phyloP scores from a whole-genome alignment of 495 filamentous ascomycete genomes.

The Annulohypoxylon nitens region DNA sequence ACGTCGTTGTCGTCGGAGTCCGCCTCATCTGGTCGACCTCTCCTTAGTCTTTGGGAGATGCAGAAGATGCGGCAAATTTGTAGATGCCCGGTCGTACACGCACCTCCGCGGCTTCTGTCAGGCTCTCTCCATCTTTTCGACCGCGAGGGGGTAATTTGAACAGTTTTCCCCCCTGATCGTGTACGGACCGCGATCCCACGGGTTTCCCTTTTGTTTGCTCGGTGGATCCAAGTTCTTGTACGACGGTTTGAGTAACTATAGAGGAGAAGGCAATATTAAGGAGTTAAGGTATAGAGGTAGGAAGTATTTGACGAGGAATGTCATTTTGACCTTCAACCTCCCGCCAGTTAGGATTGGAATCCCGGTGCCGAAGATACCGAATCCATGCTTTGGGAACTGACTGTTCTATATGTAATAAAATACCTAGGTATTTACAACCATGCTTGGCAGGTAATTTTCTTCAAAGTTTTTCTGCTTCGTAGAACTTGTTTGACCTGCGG shows the following conservation, averaged over 20 bases:
- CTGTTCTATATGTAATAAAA: constrained; percentile 43
- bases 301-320: constrained; percentile 28
- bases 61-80: constrained; percentile 10
- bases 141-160: constrained; percentile 14
- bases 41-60: constrained; percentile 20
- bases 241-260: constrained; percentile 35
- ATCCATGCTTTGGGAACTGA: constrained; percentile 45
- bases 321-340: constrained; percentile 36
- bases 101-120: constrained; percentile 10
- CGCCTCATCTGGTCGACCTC: constrained; percentile 32
- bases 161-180: constrained; percentile 26
- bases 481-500: constrained; percentile 38
- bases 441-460: constrained; percentile 29
- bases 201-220: constrained; percentile 35
- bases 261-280: constrained; percentile 27
- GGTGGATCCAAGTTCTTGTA: constrained; percentile 34
- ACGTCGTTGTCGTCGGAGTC: constrained; percentile 32
- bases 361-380: constrained; percentile 48
- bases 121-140: constrained; percentile 10
- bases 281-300: constrained; percentile 29
- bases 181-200: constrained; percentile 27
- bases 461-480: constrained; percentile 6
- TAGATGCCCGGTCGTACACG: constrained; percentile 27
- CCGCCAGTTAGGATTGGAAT: constrained; percentile 45
- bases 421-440: constrained; percentile 36